These are phyloP conservation scores for Cinchona pubescens DNA, from an alignment of 257 asterid genomes.

Conservation along the genomic window DNA sequence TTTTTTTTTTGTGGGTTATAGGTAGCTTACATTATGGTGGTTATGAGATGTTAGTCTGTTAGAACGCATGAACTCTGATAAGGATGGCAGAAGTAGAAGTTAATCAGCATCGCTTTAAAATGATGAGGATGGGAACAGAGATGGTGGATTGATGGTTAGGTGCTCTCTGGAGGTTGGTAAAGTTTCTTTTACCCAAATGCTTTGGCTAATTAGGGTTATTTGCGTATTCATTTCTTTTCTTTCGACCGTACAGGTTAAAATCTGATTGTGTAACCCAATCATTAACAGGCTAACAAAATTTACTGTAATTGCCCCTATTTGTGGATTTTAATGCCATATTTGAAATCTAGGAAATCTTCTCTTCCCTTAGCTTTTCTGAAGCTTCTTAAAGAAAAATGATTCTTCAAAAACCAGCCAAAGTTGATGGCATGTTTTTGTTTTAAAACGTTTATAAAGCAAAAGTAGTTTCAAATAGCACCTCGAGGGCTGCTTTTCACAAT, in stretches of 20 bases:
- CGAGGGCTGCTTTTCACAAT: background rate
- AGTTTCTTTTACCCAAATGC: background rate
- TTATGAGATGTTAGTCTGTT: background rate
- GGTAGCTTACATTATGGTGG: background rate
- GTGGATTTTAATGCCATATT: background rate
- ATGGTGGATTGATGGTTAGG: background rate
- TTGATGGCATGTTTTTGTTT: background rate
- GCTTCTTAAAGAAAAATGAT: background rate
- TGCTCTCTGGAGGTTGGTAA: conserved; percentile 1
- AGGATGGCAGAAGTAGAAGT: background rate
- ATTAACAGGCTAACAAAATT: background rate
- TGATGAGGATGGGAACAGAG: background rate
- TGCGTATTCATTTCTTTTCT: too few species aligned
- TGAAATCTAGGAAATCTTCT: background rate
- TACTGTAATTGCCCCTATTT: background rate
- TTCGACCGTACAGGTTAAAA: too few species aligned
- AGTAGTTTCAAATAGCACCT: background rate
- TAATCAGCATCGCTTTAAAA: background rate
- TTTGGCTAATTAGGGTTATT: background rate
- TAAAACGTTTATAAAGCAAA: background rate
- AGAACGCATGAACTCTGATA: background rate
- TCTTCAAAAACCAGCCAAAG: background rate
- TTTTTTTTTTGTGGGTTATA: background rate
- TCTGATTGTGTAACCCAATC: too few species aligned
- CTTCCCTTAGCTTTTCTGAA: background rate